Evolutionary conservation across 306 rosid species (phyloP).

Genomic region (Astragalus glycyphyllos): DNA sequence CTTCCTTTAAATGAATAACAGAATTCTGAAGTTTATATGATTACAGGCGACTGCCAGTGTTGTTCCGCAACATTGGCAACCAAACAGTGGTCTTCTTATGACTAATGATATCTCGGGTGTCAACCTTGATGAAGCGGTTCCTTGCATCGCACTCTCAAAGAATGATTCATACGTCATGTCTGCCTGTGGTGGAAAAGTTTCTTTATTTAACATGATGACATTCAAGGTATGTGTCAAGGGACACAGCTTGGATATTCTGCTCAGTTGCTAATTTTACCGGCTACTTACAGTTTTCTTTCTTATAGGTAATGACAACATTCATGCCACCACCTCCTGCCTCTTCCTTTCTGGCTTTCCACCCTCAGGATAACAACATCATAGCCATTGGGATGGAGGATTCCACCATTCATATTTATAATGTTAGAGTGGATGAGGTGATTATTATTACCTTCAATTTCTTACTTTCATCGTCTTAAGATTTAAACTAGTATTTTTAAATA

Average conservation of each 20-base stretch:
- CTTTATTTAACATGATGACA: conserved; percentile 83
- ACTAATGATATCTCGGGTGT: conserved; percentile 79
- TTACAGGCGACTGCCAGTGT: conserved; percentile 84
- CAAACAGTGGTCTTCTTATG: conserved; percentile 88
- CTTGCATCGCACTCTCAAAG: conserved; percentile 88
- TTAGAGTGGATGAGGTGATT: conserved; percentile 81
- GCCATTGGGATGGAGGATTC: conserved; percentile 97
- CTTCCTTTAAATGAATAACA: conserved; percentile 30
- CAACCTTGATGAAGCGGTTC: conserved; percentile 85
- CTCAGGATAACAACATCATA: conserved; percentile 86
- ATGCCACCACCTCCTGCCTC: conserved; percentile 85
- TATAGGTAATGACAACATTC: conserved; percentile 86
- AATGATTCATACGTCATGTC: conserved; percentile 90
- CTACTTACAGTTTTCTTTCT: conserved; percentile 38
- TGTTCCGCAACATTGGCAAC: conserved; percentile 89
- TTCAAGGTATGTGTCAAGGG: conserved; percentile 59
- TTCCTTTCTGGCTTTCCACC: conserved; percentile 82
- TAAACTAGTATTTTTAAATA: conserved; percentile 29
- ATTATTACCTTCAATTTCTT: conserved; percentile 3
- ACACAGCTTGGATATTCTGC: conserved; percentile 14
- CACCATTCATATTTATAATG: conserved; percentile 79
- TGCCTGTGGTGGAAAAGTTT: conserved; percentile 88
- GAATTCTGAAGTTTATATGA: conserved; percentile 48
- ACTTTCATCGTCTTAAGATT: conserved; percentile 1
- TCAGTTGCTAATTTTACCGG: conserved; percentile 32